These are phyloP conservation scores for Corylus avellana DNA, from an alignment of 306 rosid species.

Conservation along the genomic window DNA sequence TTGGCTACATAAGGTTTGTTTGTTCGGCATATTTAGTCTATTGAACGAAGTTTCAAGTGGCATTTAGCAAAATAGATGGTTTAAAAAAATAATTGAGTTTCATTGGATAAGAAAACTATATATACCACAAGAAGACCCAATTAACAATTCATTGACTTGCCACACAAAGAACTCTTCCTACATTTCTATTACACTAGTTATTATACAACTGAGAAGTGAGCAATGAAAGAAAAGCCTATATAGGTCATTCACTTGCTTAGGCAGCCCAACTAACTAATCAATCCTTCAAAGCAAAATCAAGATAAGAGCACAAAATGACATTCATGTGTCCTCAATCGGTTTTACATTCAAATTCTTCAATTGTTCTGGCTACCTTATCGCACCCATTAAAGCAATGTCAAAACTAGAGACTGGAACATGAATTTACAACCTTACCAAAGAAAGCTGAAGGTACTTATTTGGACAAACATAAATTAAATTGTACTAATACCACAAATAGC, in stretches of 20 bases:
- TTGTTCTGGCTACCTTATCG: background rate
- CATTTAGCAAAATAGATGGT: background rate
- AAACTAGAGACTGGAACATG: background rate
- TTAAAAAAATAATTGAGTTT: background rate
- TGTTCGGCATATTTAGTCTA: background rate
- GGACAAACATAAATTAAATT: background rate
- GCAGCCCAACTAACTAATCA: background rate
- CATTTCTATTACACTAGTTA: background rate
- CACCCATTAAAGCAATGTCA: background rate
- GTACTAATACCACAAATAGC: background rate
- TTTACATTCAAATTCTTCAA: background rate
- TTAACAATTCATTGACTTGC: background rate
- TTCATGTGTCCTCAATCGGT: background rate
- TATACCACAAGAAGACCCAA: background rate
- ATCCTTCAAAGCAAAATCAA: background rate
- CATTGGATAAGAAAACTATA: background rate
- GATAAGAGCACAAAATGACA: background rate
- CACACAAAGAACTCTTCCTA: background rate
- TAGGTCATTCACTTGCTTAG: background rate
- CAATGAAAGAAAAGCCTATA: background rate
- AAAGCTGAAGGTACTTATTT: background rate
- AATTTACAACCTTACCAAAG: background rate
- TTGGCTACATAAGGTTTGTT: background rate
- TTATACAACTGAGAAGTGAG: background rate
- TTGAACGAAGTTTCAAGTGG: background rate